Conservation (phyloP, 305 asterid species). For the Fraxinus latifolia region DNA sequence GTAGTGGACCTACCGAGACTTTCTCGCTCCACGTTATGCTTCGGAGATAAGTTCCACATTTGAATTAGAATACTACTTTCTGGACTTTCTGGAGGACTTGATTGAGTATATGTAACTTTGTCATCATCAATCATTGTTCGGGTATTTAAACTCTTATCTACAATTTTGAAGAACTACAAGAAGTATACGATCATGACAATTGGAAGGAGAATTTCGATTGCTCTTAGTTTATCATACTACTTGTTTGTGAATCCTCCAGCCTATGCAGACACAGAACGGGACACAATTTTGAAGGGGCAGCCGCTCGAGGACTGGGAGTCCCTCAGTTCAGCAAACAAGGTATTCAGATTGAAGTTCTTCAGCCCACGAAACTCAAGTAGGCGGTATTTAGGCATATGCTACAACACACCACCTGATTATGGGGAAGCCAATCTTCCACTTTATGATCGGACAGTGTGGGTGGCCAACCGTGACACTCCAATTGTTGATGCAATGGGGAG, state of each 20-base stretch:
- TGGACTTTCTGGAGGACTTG: background rate
- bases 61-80: background rate
- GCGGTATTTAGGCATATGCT: constrained; percentile 26
- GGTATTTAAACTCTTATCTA: background rate
- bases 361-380: constrained; percentile 12
- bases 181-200: background rate
- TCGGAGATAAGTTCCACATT: background rate
- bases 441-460: constrained; percentile 21
- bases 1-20: background rate
- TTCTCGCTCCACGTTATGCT: background rate
- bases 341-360: constrained; percentile 24
- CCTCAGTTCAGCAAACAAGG: constrained; percentile 14
- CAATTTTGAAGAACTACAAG: background rate
- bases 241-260: background rate
- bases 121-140: background rate
- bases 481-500: background rate
- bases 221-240: background rate
- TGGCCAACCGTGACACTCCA: constrained; percentile 26
- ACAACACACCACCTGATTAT: background rate
- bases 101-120: background rate
- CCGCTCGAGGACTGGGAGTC: background rate
- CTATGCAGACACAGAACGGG: background rate
- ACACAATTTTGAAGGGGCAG: background rate
- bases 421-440: constrained; percentile 1
- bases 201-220: background rate